phyloP scores from a whole-genome alignment of 176 grass and related monocot genomes.

The Chloris gayana region DNA sequence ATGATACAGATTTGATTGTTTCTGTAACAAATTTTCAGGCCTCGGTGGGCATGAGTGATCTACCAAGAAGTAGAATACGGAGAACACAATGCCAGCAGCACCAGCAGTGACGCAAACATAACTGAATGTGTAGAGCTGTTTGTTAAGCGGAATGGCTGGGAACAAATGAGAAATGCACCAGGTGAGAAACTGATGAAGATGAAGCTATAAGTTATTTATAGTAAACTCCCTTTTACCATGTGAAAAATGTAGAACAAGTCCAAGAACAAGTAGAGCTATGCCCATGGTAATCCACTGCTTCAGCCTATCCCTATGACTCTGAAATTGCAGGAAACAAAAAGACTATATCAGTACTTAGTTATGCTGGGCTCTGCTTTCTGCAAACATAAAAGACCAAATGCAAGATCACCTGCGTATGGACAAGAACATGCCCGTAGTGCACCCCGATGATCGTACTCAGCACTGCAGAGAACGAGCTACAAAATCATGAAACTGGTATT shows the following conservation, averaged over 20 bases:
- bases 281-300: constrained; percentile 77
- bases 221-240: constrained; percentile 56
- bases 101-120: constrained; percentile 88
- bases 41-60: neutral
- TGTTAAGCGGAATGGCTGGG: constrained; percentile 87
- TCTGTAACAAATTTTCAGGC: neutral
- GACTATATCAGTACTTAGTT: neutral
- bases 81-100: constrained; percentile 73
- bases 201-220: neutral
- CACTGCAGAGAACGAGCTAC: constrained; percentile 81
- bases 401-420: constrained; percentile 72
- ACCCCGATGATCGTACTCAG: constrained; percentile 83
- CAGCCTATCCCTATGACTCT: constrained; percentile 74
- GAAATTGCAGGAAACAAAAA: constrained; percentile 18
- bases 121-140: constrained; percentile 85
- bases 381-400: neutral
- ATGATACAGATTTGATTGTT: too few relatives aligned
- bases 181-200: neutral
- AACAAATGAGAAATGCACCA: neutral
- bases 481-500: neutral
- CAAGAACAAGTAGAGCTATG: constrained; percentile 62
- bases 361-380: neutral
- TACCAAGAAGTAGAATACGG: constrained; percentile 77
- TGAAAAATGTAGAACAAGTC: constrained; percentile 84
- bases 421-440: constrained; percentile 86